These are phyloP conservation scores for Ceratocystis destructans DNA, from an alignment of 2,329 filamentous ascomycete species.

Conservation along the genomic window DNA sequence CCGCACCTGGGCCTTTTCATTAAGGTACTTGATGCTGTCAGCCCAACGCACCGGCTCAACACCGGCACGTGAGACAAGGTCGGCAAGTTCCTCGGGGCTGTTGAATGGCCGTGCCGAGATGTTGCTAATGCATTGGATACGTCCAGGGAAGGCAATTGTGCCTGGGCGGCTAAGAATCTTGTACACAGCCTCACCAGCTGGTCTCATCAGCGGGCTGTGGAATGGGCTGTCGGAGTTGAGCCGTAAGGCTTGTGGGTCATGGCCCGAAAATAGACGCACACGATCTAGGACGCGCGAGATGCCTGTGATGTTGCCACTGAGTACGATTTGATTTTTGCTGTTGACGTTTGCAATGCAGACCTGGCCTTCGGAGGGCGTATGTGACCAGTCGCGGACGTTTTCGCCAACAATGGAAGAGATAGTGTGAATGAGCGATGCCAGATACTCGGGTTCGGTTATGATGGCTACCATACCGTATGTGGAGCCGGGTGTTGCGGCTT, in stretches of 20 bases:
- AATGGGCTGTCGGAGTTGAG: slow-evolving; percentile 83
- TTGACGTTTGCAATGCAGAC: slow-evolving; percentile 91
- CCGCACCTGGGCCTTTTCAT: slow-evolving; percentile 66
- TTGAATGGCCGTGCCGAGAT: slow-evolving; percentile 67
- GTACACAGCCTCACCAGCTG: slow-evolving; percentile 62
- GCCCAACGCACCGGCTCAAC: slow-evolving; percentile 93
- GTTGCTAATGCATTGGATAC: slow-evolving; percentile 71
- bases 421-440: slow-evolving; percentile 53
- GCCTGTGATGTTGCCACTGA: slow-evolving; percentile 71
- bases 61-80: slow-evolving; percentile 65
- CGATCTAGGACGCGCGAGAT: slow-evolving; percentile 74
- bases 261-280: slow-evolving; percentile 75
- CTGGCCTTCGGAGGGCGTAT: slow-evolving; percentile 58
- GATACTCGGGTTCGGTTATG: slow-evolving; percentile 70
- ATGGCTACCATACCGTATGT: slow-evolving; percentile 92
- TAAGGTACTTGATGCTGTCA: slow-evolving; percentile 80
- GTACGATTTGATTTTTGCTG: slow-evolving; percentile 87
- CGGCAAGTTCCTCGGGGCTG: slow-evolving; percentile 59
- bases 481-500: slow-evolving; percentile 49
- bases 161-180: slow-evolving; percentile 49
- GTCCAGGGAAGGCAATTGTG: slow-evolving; percentile 60
- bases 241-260: slow-evolving; percentile 77
- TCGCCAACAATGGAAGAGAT: slow-evolving; percentile 49
- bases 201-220: slow-evolving; percentile 82
- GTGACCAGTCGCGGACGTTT: slow-evolving; percentile 31